Percentiles rank a stretch among this genome's conserved stretches.
Evolutionary conservation across 176 grass and related monocot species (phyloP).

Genomic region (Eremochloa ophiuroides): DNA sequence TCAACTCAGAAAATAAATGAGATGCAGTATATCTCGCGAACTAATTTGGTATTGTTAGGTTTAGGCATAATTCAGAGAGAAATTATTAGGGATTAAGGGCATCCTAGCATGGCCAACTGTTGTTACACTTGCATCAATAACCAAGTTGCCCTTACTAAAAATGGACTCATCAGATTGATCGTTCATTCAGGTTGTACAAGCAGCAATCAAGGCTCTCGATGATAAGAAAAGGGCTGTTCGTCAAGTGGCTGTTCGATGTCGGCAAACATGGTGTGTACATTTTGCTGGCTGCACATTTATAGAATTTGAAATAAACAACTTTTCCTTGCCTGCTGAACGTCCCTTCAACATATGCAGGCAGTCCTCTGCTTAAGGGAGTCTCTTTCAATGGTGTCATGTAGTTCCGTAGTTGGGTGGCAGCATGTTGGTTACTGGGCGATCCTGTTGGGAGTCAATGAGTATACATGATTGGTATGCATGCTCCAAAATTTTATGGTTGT

Average conservation of each 20-base stretch:
- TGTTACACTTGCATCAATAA: neutral
- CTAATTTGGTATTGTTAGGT: slow-evolving; percentile 15
- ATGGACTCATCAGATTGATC: slow-evolving; percentile 14
- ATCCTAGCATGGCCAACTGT: neutral
- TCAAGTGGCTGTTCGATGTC: slow-evolving; percentile 77
- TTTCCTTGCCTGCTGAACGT: neutral
- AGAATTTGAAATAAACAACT: neutral
- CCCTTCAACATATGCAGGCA: slow-evolving; percentile 38
- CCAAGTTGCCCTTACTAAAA: neutral
- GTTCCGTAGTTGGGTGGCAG: neutral
- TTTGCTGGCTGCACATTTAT: neutral
- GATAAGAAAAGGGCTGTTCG: slow-evolving; percentile 82
- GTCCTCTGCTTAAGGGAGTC: slow-evolving; percentile 43
- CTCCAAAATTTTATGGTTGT: neutral
- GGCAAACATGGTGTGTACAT: slow-evolving; percentile 70
- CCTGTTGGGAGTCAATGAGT: neutral
- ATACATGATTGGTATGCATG: neutral
- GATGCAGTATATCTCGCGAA: slow-evolving; percentile 6
- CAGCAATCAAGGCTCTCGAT: slow-evolving; percentile 78
- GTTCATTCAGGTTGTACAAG: slow-evolving; percentile 56
- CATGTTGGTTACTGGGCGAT: neutral
- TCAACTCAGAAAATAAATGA: neutral
- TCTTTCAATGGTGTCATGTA: neutral
- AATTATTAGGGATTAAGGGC: neutral
- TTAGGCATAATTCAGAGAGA: neutral